Percentiles rank a stretch among this genome's conserved stretches.
phyloP scores from a whole-genome alignment of 495 filamentous ascomycete species.

The Ramalina peruviana region DNA sequence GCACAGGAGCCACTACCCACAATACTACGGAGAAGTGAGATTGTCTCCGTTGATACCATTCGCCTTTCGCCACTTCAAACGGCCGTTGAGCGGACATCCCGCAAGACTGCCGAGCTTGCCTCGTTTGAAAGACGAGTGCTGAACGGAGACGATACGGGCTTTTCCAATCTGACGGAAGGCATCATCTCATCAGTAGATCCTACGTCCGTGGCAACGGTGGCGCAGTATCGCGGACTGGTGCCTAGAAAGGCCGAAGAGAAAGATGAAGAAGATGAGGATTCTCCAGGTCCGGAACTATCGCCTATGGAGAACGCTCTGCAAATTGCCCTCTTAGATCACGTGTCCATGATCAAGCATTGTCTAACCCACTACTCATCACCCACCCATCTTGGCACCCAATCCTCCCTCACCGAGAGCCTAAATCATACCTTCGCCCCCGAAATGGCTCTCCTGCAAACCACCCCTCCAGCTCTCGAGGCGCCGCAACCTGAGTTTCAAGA shows the following conservation, averaged over 20 bases:
- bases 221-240: conserved; percentile 60
- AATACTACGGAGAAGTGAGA: conserved; percentile 77
- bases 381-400: conserved; percentile 44
- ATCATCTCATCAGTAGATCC: conserved; percentile 57
- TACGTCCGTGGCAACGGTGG: conserved; percentile 53
- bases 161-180: conserved; percentile 55
- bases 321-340: conserved; percentile 79
- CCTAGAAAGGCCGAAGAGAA: conserved; percentile 27
- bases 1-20: conserved; percentile 83
- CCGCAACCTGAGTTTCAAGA: conserved; percentile 16
- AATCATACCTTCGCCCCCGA: conserved; percentile 39
- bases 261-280: conserved; percentile 32
- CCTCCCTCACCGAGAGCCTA: conserved; percentile 33
- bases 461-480: conserved; percentile 15
- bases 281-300: conserved; percentile 30
- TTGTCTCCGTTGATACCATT: conserved; percentile 52
- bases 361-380: conserved; percentile 50
- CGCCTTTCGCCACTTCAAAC: conserved; percentile 66
- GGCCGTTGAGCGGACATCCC: conserved; percentile 77
- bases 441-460: conserved; percentile 20
- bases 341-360: conserved; percentile 71
- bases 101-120: conserved; percentile 78
- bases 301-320: conserved; percentile 72
- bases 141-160: conserved; percentile 54
- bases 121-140: conserved; percentile 58